A percentile compares a stretch with the other conserved stretches of the same genome.
phyloP scores from a whole-genome alignment of 2,329 filamentous ascomycete genomes.

The Clonostachys rosea region DNA sequence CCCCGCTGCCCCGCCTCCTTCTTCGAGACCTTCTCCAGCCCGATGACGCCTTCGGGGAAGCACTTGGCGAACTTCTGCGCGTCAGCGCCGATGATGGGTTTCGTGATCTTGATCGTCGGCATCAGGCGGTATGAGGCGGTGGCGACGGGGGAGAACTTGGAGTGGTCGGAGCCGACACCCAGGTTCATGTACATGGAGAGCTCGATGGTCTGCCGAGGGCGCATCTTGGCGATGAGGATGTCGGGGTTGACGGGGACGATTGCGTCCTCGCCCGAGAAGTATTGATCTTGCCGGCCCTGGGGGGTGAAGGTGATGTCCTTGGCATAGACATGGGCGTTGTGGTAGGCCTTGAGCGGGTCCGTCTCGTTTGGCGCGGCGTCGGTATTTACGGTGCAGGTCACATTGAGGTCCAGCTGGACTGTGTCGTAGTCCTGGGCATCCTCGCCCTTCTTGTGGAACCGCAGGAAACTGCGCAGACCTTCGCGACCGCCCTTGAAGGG shows the following conservation, averaged over 20 bases:
- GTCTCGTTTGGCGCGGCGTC: slow-evolving; percentile 67
- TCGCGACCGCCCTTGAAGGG: slow-evolving; percentile 77
- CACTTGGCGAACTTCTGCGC: slow-evolving; percentile 86
- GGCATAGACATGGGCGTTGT: slow-evolving; percentile 80
- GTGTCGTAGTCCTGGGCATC: slow-evolving; percentile 81
- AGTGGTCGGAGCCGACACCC: slow-evolving; percentile 88
- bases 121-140: slow-evolving; percentile 90
- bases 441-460: slow-evolving; percentile 73
- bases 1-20: slow-evolving; percentile 57
- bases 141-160: slow-evolving; percentile 95
- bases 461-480: slow-evolving; percentile 72
- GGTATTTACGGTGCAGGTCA: slow-evolving; percentile 76
- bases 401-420: slow-evolving; percentile 69
- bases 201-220: slow-evolving; percentile 83
- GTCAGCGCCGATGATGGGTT: slow-evolving; percentile 81
- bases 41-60: slow-evolving; percentile 87
- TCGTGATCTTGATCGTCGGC: slow-evolving; percentile 78
- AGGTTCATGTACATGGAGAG: slow-evolving; percentile 92
- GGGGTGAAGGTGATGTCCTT: slow-evolving; percentile 73
- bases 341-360: slow-evolving; percentile 80
- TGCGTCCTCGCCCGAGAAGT: slow-evolving; percentile 62
- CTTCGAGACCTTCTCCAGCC: slow-evolving; percentile 65
- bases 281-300: slow-evolving; percentile 65
- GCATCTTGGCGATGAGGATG: slow-evolving; percentile 89
- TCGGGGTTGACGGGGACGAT: slow-evolving; percentile 83